Base-by-base conservation (phyloP, 2,329 filamentous ascomycete species). In the Fusarium papillatum region DNA sequence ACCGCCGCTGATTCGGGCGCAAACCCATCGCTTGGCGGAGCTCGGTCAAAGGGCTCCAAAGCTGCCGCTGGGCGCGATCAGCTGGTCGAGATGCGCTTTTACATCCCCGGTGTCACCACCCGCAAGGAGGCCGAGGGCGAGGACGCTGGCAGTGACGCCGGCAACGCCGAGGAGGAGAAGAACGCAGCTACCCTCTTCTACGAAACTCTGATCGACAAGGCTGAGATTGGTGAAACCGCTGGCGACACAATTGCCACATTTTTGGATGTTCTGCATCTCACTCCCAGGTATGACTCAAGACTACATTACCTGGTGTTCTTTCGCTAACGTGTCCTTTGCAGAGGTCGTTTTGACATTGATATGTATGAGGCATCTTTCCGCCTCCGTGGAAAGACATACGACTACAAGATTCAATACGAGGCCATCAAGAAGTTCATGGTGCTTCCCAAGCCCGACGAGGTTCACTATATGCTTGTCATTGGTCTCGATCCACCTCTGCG, bases 351-450 rank as follows among this genome's bases (percentile, higher is more conserved):
- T 89, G 97, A 98, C 84, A 98, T 99, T 86, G 97, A 99, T 85
- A 98, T 99, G 94, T 99, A 99, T 90, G 97, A 98, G 85, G 93
- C 92, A 19, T 98, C 97, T 3, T 98, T 99, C 90, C 94, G 97
- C 74, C 90, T 99, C 73, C 96, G 97, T 77, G 97, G 97, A 81
- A 99, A 99, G 87, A 99, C 97, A 29, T 99, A 99, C 88, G 97
- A 99, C 87, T 99, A 99, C 92, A 99, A 99, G 90, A 98, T 99
- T 77, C 95, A 98, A 84, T 99, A 98, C 86, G 95, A 98, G 69
- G 92, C 93, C 62, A 95, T 98, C 86, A 99, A 99, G 89, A 98
- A 98, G 84, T 98, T 98, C 83, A 98, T 99, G 93, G 91, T 98
- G 36, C 92, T 99, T 8, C 97, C 97, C 60, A 99, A 99, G 87